Base-by-base conservation (phyloP, 2,329 filamentous ascomycete species). In the Epichloe elymi region DNA sequence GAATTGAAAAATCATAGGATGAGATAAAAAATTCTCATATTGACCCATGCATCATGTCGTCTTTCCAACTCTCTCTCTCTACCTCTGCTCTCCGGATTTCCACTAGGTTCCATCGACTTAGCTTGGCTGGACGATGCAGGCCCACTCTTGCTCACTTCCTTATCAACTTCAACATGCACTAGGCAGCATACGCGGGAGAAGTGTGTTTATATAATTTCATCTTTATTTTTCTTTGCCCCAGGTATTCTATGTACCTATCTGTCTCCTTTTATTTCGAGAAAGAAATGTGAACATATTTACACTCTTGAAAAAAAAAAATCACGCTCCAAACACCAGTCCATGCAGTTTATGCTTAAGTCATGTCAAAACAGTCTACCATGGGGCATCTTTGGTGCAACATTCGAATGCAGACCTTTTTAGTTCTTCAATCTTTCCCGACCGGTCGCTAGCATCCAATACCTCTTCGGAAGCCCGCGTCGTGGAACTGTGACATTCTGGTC, bases 401-500 rank as follows among this genome's bases (percentile, higher is more conserved):
- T n/a, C 47, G 30, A 37, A 43, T 37, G 39, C n/a, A 30, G 20
- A 45, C 39, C 20, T 14, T 19, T 36, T 14, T 33, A n/a, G 33
- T 46, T 11, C 33, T 46, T 23, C 15, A 6, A 5, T 12, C 23
- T 36, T 40, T 55, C 54, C 43, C 23, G 19, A 47, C 50, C 39
- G 39, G 44, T 19, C 26, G 50, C 50, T 41, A 38, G 8, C 50
- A 41, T 43, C 35, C 30, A 45, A 45, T 26, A n/a, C 10, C 17
- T 39, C 14, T 47, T 36, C 42, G 47, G 39, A 54, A 45, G 35
- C 38, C 43, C 39, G 50, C 39, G 47, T 55, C 51, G 53, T 51
- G 44, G 46, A 55, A 57, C 57, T 56, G 53, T 45, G 49, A 57
- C 49, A 49, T 52, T 17, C 47, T 52, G 52, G 50, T 52, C 52